Evolutionary conservation across 2,329 filamentous ascomycete genomes (phyloP).

Genomic region (Tolypocladium guangdongense): DNA sequence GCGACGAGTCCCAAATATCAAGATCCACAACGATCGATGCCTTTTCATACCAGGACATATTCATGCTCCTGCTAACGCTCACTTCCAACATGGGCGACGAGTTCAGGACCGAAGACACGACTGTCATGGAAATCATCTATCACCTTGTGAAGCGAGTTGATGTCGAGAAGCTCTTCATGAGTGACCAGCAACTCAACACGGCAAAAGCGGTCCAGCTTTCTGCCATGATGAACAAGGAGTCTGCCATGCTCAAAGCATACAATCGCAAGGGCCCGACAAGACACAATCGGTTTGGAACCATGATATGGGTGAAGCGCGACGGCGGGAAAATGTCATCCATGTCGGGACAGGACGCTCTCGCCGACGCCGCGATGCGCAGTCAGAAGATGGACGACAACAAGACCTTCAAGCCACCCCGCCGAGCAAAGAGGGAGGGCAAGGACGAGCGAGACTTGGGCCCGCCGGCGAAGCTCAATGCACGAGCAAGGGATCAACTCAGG

Average conservation of each 20-base stretch:
- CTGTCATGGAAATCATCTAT: conserved; percentile 86
- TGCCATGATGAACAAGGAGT: conserved; percentile 68
- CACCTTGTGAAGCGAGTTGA: conserved; percentile 87
- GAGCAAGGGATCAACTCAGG: conserved; percentile 66
- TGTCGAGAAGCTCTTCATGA: conserved; percentile 73
- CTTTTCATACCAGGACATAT: conserved; percentile 83
- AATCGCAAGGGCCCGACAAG: conserved; percentile 70
- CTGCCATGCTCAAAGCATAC: conserved; percentile 67
- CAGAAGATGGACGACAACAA: conserved; percentile 87
- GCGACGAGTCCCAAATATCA: conserved; percentile 83
- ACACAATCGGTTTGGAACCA: conserved; percentile 91
- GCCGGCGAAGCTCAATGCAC: conserved; percentile 55
- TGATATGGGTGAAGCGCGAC: conserved; percentile 90
- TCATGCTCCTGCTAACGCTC: conserved; percentile 73
- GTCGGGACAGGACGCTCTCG: conserved; percentile 77
- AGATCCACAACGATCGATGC: conserved; percentile 80
- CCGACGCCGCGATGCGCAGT: conserved; percentile 60
- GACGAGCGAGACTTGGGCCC: conserved; percentile 67
- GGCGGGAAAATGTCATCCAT: conserved; percentile 77
- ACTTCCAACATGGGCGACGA: conserved; percentile 91
- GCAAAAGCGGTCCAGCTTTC: conserved; percentile 65
- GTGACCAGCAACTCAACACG: conserved; percentile 58
- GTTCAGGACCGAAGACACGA: conserved; percentile 77
- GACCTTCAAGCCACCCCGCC: conserved; percentile 74
- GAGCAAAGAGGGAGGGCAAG: conserved; percentile 48